Evolutionary conservation across 2,329 filamentous ascomycete species (phyloP), one percentile per base, ranked within the genome.

Genomic region (Tolypocladium tropicale): DNA sequence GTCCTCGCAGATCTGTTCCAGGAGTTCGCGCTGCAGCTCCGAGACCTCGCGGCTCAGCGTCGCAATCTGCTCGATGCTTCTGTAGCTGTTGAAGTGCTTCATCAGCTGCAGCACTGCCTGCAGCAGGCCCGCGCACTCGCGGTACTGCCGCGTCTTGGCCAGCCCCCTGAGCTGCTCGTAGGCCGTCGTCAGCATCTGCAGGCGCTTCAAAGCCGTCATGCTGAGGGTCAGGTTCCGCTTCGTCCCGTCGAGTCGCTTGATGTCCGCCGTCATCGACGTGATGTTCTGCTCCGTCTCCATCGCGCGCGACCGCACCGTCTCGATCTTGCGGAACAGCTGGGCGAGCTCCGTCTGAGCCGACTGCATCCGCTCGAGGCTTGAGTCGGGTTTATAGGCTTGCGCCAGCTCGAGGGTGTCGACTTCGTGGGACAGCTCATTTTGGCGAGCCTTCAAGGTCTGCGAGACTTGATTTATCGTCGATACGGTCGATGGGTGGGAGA

Each of bases 131-230:
- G 93, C 92, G 68, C 94, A 97, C 70, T 99, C 94, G 61, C 90
- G 81, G 70, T 99, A 99, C 71, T 99, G 94, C 56, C 93, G 80
- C 37, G 88, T 87, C 72, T 89, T 89, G 62, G 89, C 88, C 62
- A 96, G 77, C 3, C 85, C 89, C 57, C 89, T 83, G 57, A 99
- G 79, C 74, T 99, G 94, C 69, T 97, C 94, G 73, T 97, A 99
- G n/a, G 94, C 94, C 4, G 94, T 97, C 6, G 94, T 97, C 68
- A 99, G 76, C 94, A 99, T 99, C 78, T 99, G 94, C 64, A 99
- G 79, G 51, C 94, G 82, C 77, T 99, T 99, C 66, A 99, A 78
- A 25, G 93, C 93, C 48, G 94, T 99, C 94, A 99, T 99, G 62
- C 91, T 96, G 55, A 95, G 80, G 11, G 94, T 96, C 59, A 99